Percentiles rank a stretch among this genome's conserved stretches.
Conservation (phyloP, 495 filamentous ascomycete species). For the Corynascus novoguineensis region DNA sequence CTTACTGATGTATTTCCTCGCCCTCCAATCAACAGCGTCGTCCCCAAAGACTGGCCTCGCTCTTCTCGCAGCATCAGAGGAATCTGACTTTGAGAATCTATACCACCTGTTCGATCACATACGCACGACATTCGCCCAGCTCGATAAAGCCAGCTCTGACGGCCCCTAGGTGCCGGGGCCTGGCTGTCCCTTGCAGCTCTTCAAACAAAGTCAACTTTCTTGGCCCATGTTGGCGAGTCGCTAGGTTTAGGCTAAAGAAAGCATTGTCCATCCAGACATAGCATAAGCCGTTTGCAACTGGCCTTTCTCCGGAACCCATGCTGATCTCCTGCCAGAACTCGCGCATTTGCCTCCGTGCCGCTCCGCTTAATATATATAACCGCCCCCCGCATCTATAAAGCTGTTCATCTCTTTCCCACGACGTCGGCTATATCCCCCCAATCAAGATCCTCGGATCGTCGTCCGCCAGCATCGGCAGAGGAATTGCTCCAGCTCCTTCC, state of each 20-base stretch:
- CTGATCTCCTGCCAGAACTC: conserved; percentile 14
- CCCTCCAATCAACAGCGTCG: too few species aligned
- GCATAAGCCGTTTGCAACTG: conserved; percentile 8
- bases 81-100: too few species aligned
- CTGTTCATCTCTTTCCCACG: conserved; percentile 20
- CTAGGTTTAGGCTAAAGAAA: conserved; percentile 14
- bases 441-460: conserved; percentile 19
- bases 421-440: conserved; percentile 27
- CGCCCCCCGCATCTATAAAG: conserved; percentile 14
- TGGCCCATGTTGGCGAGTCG: background rate
- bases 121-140: background rate
- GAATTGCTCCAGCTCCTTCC: conserved; percentile 14
- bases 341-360: conserved; percentile 5
- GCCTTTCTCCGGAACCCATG: conserved; percentile 11
- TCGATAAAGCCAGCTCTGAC: background rate
- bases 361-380: conserved; percentile 22
- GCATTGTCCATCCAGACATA: background rate
- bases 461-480: conserved; percentile 8
- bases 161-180: background rate
- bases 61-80: too few species aligned
- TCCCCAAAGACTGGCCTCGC: too few species aligned
- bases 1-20: too few species aligned
- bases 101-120: too few species aligned
- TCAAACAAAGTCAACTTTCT: background rate
- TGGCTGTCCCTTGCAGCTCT: background rate